phyloP scores from a whole-genome alignment of 225 moss, liverwort and hornwort species.

The Pseudisothecium myosuroides region DNA sequence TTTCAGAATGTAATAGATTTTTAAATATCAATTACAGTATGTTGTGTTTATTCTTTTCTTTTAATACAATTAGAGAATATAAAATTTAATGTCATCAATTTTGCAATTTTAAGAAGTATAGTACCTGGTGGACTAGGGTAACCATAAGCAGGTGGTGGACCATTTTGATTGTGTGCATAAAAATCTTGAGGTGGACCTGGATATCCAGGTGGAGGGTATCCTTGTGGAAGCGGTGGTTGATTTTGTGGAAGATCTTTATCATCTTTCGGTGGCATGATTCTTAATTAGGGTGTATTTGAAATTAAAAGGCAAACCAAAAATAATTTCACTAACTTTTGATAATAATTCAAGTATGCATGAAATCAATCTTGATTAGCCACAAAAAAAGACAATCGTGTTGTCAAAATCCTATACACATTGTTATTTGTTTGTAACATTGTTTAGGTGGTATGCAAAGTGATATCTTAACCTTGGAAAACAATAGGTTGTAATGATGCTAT shows the following conservation, averaged over 20 bases:
- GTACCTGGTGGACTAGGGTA: conserved; percentile 5
- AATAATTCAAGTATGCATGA: not conserved
- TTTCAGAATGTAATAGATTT: not conserved
- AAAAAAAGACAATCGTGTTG: not conserved
- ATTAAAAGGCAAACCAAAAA: not conserved
- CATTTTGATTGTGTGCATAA: not conserved
- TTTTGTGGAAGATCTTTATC: not conserved
- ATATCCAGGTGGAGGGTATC: conserved; percentile 11
- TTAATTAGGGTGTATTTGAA: not conserved
- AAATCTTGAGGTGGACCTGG: not conserved
- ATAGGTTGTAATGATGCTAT: not conserved
- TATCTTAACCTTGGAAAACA: not conserved
- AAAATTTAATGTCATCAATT: not conserved
- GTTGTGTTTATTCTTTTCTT: rapidly evolving
- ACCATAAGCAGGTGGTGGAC: not conserved
- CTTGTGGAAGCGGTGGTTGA: not conserved
- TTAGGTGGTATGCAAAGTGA: not conserved
- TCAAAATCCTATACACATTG: not conserved
- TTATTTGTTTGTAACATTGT: not conserved
- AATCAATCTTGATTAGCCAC: not conserved
- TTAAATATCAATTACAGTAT: not conserved
- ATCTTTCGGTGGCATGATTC: not conserved
- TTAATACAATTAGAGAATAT: no score
- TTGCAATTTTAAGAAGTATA: not conserved
- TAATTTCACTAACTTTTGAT: not conserved